phyloP scores from a whole-genome alignment of 2,329 filamentous ascomycete species.

The Alternaria conjuncta region DNA sequence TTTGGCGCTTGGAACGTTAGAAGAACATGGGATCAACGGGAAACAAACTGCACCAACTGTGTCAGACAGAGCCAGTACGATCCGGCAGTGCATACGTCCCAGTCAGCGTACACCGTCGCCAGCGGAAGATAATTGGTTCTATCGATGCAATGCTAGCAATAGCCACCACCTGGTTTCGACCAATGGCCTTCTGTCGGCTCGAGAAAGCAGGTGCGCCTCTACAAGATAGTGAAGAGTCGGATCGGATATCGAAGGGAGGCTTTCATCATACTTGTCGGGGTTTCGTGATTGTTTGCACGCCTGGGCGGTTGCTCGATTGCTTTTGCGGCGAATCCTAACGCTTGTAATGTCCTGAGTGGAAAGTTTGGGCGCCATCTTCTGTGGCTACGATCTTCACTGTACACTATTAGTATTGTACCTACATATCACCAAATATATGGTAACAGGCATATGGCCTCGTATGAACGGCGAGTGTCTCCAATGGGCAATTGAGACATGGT shows the following conservation, averaged over 20 bases:
- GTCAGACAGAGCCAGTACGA: background rate
- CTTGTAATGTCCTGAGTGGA: background rate
- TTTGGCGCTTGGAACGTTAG: conserved; percentile 69
- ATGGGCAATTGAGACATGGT: background rate
- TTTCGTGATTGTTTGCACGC: background rate
- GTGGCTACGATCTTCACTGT: background rate
- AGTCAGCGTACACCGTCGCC: background rate
- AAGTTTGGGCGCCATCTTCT: background rate
- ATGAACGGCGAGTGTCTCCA: background rate
- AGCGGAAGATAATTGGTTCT: background rate
- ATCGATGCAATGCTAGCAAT: background rate
- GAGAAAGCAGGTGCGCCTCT: background rate
- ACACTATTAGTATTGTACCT: background rate
- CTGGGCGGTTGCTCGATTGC: background rate
- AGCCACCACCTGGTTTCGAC: background rate
- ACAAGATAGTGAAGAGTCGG: too few species aligned
- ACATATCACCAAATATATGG: conserved; percentile 3
- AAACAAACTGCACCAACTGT: conserved; percentile 10
- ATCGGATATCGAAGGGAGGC: background rate
- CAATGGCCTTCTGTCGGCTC: background rate
- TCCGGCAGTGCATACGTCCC: background rate
- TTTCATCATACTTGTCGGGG: background rate
- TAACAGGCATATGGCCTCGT: background rate
- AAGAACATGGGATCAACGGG: conserved; percentile 62
- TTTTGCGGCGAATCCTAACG: background rate